Conservation (phyloP, 768 basidiomycete genomes). For the Leucogyrophana mollusca region DNA sequence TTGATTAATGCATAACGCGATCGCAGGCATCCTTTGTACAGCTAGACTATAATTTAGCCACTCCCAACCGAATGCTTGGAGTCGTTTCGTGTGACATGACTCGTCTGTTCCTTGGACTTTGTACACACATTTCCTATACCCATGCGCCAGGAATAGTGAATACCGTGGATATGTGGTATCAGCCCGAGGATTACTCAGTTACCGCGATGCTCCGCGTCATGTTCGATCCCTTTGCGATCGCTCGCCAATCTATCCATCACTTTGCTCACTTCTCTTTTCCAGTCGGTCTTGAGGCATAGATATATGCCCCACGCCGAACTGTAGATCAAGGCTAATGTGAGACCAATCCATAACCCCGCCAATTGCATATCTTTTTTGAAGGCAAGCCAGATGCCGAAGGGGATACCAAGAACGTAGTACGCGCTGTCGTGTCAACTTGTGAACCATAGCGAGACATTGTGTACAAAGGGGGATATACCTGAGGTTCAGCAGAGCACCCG, state of each 20-base stretch:
- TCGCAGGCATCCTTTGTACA: no score
- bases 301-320: conserved; percentile 56
- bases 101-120: no score
- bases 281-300: conserved; percentile 59
- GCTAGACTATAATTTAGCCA: no score
- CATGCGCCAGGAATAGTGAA: no score
- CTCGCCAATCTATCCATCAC: conserved; percentile 49
- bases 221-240: conserved; percentile 31
- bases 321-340: conserved; percentile 67
- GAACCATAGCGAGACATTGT: conserved; percentile 1
- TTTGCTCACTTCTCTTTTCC: conserved; percentile 63
- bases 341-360: conserved; percentile 81
- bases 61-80: no score
- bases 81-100: no score
- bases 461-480: conserved; percentile 35
- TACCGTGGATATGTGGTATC: no score
- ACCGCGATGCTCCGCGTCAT: conserved; percentile 1
- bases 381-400: conserved; percentile 76
- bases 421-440: conserved; percentile 37
- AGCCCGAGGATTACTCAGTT: no score
- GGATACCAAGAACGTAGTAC: conserved; percentile 84
- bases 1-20: no score
- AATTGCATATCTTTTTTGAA: conserved; percentile 60
- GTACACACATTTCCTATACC: no score
- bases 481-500: conserved; percentile 76